Conservation (phyloP, 352 stramenopile species). For the Pythium periplocum region DNA sequence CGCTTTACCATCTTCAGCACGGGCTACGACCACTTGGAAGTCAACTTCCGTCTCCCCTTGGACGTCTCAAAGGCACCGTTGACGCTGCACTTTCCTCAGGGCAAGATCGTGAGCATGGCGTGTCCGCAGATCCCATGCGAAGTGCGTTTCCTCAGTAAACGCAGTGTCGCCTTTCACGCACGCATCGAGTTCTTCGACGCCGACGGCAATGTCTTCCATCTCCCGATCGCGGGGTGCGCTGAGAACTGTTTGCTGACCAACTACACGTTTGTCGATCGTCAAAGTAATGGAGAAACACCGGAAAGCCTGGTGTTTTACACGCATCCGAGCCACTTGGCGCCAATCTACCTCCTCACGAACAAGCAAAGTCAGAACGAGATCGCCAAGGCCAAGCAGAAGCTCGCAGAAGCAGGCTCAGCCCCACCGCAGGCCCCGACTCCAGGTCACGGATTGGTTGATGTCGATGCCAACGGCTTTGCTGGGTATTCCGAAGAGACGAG, state of each 20-base stretch:
- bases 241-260: conserved; percentile 93
- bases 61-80: conserved; percentile 78
- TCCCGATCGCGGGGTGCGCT: conserved; percentile 81
- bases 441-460: conserved; percentile 34
- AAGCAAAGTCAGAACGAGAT: conserved; percentile 38
- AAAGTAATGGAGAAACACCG: conserved; percentile 20
- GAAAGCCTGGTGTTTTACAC: conserved; percentile 26
- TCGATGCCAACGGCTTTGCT: conserved; percentile 29
- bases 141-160: conserved; percentile 72
- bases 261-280: conserved; percentile 69
- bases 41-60: conserved; percentile 76
- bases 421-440: neutral
- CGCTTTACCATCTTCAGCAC: conserved; percentile 82
- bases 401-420: conserved; percentile 6
- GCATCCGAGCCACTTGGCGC: conserved; percentile 42
- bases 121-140: conserved; percentile 79
- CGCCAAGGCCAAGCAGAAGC: conserved; percentile 18
- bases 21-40: conserved; percentile 89
- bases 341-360: conserved; percentile 48
- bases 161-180: conserved; percentile 88
- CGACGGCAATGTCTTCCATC: conserved; percentile 82
- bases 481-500: neutral
- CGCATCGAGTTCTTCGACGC: conserved; percentile 91
- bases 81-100: conserved; percentile 85
- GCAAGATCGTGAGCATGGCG: conserved; percentile 82